These are phyloP conservation scores for Priceomyces haplophilus DNA, from an alignment of 805 yeast species.

Conservation along the genomic window DNA sequence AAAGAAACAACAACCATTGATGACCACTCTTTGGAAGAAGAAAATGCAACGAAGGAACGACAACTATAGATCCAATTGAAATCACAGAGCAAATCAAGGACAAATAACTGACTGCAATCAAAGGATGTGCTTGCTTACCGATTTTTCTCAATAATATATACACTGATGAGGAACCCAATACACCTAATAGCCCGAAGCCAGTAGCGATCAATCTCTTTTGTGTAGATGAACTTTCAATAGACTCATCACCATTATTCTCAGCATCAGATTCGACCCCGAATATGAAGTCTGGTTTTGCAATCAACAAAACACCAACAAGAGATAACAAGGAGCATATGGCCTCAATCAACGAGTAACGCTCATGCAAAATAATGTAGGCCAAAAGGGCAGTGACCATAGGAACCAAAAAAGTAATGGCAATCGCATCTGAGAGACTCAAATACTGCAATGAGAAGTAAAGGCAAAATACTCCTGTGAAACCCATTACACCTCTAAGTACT, in stretches of 20 bases:
- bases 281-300: conserved; percentile 76
- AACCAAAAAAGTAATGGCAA: conserved; percentile 70
- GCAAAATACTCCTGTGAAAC: conserved; percentile 79
- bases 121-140: conserved; percentile 76
- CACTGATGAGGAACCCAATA: conserved; percentile 66
- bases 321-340: conserved; percentile 67
- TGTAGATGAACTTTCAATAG: conserved; percentile 52
- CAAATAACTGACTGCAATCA: conserved; percentile 74
- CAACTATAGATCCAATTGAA: conserved; percentile 49
- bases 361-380: conserved; percentile 67
- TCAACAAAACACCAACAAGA: conserved; percentile 69
- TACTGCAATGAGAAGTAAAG: conserved; percentile 72
- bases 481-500: conserved; percentile 62
- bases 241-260: conserved; percentile 30
- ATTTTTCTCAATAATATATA: conserved; percentile 70
- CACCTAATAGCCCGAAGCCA: conserved; percentile 60
- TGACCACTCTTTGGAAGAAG: conserved; percentile 54
- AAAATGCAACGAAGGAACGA: conserved; percentile 58
- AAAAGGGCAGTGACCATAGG: conserved; percentile 75
- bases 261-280: conserved; percentile 45
- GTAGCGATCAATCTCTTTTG: conserved; percentile 61
- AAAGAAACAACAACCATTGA: conserved; percentile 64
- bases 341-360: conserved; percentile 63
- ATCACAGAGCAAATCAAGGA: conserved; percentile 58
- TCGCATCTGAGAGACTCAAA: conserved; percentile 75